A percentile compares a stretch with the other conserved stretches of the same genome.
Conservation (phyloP, 345 rosid species). For the Gossypium thurberi region DNA sequence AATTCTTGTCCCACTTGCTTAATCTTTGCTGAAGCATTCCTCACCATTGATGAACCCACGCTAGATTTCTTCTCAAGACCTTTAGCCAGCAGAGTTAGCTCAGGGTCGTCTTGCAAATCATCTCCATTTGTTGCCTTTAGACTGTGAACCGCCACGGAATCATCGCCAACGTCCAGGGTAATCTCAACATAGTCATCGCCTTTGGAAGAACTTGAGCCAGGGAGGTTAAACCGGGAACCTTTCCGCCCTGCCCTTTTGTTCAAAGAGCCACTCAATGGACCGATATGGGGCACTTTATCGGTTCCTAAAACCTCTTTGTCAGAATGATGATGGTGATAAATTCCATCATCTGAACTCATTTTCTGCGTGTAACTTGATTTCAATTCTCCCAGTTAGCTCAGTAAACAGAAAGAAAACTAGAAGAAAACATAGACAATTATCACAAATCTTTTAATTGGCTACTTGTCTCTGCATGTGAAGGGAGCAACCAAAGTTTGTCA, state of each 20-base stretch:
- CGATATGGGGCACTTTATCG: conserved; percentile 30
- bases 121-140: conserved; percentile 23
- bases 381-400: background rate
- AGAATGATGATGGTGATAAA: conserved; percentile 16
- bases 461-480: background rate
- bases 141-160: conserved; percentile 24
- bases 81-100: conserved; percentile 33
- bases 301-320: conserved; percentile 32
- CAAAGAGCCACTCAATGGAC: conserved; percentile 45
- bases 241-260: conserved; percentile 37
- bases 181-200: conserved; percentile 34
- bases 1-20: conserved; percentile 63
- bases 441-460: background rate
- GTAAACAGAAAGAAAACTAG: background rate
- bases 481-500: background rate
- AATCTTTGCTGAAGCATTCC: conserved; percentile 43
- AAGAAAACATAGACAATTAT: background rate
- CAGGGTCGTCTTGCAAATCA: conserved; percentile 33
- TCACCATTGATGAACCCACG: conserved; percentile 25
- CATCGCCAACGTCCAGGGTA: conserved; percentile 12
- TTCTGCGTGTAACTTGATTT: conserved; percentile 13
- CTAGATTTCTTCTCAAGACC: conserved; percentile 49
- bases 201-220: conserved; percentile 19
- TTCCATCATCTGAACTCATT: conserved; percentile 22
- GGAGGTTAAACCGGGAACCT: conserved; percentile 30